phyloP scores from a whole-genome alignment of 1,284 basidiomycete species.

The Calocybe gambosa region DNA sequence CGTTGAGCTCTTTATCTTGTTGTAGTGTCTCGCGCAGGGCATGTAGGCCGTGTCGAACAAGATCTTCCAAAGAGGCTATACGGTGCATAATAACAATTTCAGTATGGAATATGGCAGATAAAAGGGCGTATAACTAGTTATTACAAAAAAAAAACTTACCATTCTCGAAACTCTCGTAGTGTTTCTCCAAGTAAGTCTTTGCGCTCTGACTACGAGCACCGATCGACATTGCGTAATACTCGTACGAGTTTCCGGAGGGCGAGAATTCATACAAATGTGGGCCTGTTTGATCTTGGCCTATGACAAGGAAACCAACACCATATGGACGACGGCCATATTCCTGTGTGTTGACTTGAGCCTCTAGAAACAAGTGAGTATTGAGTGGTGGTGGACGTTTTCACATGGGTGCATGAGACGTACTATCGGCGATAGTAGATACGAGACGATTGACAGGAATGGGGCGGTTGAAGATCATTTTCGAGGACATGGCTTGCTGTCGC shows the following conservation, averaged over 20 bases:
- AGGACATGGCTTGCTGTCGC: conserved; percentile 97
- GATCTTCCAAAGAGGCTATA: conserved; percentile 73
- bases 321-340: conserved; percentile 97
- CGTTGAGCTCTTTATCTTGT: conserved; percentile 92
- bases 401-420: conserved; percentile 40
- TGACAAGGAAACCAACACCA: conserved; percentile 97
- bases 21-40: conserved; percentile 93
- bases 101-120: background rate
- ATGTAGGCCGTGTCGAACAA: conserved; percentile 88
- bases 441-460: conserved; percentile 92
- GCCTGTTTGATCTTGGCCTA: conserved; percentile 91
- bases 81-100: conserved; percentile 1
- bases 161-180: conserved; percentile 83
- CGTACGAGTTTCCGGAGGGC: conserved; percentile 95
- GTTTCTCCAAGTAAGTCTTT: conserved; percentile 96
- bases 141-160: conserved; percentile 44
- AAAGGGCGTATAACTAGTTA: no score
- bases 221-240: conserved; percentile 98
- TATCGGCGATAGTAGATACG: conserved; percentile 92
- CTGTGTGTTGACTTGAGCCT: conserved; percentile 99
- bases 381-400: conserved; percentile 3
- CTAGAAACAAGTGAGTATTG: conserved; percentile 33
- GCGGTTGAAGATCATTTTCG: conserved; percentile 91
- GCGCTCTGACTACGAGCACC: conserved; percentile 96
- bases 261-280: conserved; percentile 99